Evolutionary conservation across 805 yeast species (phyloP), one percentile per base, ranked within the genome.

Genomic region (Kodamaea neixiangensis): DNA sequence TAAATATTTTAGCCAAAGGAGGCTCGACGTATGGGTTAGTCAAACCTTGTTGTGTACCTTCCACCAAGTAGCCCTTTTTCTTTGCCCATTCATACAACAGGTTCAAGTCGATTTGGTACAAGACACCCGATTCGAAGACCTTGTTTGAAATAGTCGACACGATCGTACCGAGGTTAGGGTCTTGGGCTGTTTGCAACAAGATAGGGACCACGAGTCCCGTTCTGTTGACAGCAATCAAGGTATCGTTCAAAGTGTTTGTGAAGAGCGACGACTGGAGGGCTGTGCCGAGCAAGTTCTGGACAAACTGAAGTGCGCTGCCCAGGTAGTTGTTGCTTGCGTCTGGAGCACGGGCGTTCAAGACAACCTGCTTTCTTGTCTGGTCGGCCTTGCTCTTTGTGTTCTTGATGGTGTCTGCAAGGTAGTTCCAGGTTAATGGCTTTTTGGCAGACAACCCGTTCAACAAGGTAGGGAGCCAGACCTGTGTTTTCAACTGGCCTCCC

Each of bases 361-460:
- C 44, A 35, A 42, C 41, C 15, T 48, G 43, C 35, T 44, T 48
- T 31, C 48, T 48, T 13, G 39, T 57, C 4, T 69, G 66, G 34
- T 44, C 46, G 43, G 64, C 67, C 55, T 69, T 66, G 49, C 67
- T 64, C 44, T 61, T 57, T 22, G 69, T 61, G 49, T 63, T 59
- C 25, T 61, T 52, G 14, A 72, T 60, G 9, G 62, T 46, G 52
- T 67, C 60, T 29, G 69, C 71, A 48, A 72, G 58, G 49, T 55
- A 62, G n/a, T 58, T 56, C 51, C 71, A 60, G 0, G 72, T 57
- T 19, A 69, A 58, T 17, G 57, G 52, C 7, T 68, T 54, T 7
- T 73, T 73, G 25, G 61, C 52, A 20, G 77, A 76, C n/a, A 70
- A 51, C n/a, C 65, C 67, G 37, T 53, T 54, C 44, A 73, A 53